Evolutionary conservation across 495 filamentous ascomycete genomes (phyloP).

Genomic region (Neurospora sp.): DNA sequence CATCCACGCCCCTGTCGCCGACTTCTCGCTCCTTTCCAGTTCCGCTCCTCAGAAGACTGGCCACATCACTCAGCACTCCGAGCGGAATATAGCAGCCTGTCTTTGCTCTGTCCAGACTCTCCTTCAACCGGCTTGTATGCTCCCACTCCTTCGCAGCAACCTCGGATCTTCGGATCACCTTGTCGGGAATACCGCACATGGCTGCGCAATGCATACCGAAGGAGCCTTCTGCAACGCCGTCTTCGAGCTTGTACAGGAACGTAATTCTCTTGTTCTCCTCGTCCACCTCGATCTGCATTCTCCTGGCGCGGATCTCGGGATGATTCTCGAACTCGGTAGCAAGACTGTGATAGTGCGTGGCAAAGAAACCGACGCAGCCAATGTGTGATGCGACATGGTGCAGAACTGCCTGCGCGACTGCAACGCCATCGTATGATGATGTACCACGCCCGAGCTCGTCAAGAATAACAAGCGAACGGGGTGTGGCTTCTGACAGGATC

Average conservation of each 20-base stretch:
- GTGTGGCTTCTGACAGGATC: slow-evolving; percentile 91
- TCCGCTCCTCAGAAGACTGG: slow-evolving; percentile 59
- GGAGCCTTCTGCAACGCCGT: slow-evolving; percentile 90
- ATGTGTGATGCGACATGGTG: slow-evolving; percentile 91
- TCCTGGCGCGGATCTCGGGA: slow-evolving; percentile 72
- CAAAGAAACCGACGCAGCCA: slow-evolving; percentile 93
- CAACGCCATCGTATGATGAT: slow-evolving; percentile 88
- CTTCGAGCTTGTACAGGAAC: slow-evolving; percentile 91
- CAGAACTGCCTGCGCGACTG: slow-evolving; percentile 91
- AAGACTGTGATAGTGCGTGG: slow-evolving; percentile 93
- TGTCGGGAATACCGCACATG: slow-evolving; percentile 87
- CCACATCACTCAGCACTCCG: slow-evolving; percentile 86
- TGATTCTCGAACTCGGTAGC: slow-evolving; percentile 82
- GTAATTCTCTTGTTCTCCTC: slow-evolving; percentile 73
- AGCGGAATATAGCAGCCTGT: slow-evolving; percentile 71
- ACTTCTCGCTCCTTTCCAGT: slow-evolving; percentile 34
- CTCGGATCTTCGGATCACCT: slow-evolving; percentile 80
- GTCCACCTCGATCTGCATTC: slow-evolving; percentile 94
- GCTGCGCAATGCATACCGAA: slow-evolving; percentile 99
- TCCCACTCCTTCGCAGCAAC: slow-evolving; percentile 90
- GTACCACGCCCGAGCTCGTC: slow-evolving; percentile 96
- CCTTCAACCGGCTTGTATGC: slow-evolving; percentile 80
- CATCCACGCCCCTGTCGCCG: slow-evolving; percentile 49
- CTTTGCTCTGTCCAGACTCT: slow-evolving; percentile 73
- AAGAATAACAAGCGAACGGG: slow-evolving; percentile 90